Evolutionary conservation across 1,284 basidiomycete genomes (phyloP).

Genomic region (Moesziomyces sp.): DNA sequence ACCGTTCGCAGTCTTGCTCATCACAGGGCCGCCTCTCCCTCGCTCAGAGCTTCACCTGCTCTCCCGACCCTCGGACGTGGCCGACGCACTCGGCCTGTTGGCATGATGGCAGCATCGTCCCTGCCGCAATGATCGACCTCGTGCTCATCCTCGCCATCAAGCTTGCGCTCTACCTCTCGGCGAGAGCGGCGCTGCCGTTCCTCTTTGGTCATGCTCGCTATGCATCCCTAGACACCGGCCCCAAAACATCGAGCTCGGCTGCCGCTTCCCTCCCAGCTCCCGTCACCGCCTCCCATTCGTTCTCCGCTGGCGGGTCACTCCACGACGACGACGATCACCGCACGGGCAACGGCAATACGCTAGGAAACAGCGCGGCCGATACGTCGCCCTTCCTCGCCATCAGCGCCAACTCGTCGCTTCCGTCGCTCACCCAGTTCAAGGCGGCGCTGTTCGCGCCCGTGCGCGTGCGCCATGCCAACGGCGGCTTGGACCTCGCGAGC

Average conservation of each 20-base stretch:
- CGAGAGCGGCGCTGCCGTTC: conserved; percentile 50
- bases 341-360: not conserved
- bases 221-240: conserved; percentile 52
- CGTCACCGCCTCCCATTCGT: conserved; percentile 13
- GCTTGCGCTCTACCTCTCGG: conserved; percentile 35
- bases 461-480: conserved; percentile 25
- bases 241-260: conserved; percentile 7
- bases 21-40: too few relatives aligned
- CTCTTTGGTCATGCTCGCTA: conserved; percentile 60
- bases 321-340: conserved; percentile 31
- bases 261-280: conserved; percentile 25
- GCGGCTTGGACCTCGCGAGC: conserved; percentile 30
- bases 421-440: conserved; percentile 23
- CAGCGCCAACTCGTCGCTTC: conserved; percentile 15
- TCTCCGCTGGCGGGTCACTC: conserved; percentile 15
- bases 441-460: conserved; percentile 23
- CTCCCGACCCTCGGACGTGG: too few relatives aligned
- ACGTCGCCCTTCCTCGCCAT: conserved; percentile 34
- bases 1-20: too few relatives aligned
- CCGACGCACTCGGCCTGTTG: not conserved
- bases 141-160: conserved; percentile 41
- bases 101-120: conserved; percentile 9
- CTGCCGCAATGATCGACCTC: conserved; percentile 23
- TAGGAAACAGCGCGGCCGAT: conserved; percentile 15
- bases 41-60: too few relatives aligned